Conservation (phyloP, 805 yeast species). For the Pichia exigua region DNA sequence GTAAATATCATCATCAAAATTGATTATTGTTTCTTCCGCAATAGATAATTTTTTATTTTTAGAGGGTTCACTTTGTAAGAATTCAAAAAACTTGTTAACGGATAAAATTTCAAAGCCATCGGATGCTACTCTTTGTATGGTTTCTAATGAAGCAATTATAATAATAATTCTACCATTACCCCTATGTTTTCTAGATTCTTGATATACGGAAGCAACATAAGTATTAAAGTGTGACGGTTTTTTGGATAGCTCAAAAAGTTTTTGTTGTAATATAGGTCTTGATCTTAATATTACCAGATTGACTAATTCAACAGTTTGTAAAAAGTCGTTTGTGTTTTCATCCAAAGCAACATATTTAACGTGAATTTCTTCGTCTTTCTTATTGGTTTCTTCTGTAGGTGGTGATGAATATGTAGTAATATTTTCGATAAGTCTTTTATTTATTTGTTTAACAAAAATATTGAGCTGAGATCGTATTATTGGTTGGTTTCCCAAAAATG, state of each 20-base stretch:
- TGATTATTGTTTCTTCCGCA: slow-evolving; percentile 1
- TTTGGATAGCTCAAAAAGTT: slow-evolving; percentile 21
- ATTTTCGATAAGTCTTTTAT: slow-evolving; percentile 40
- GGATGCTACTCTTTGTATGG: slow-evolving; percentile 19
- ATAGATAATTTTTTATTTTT: not conserved
- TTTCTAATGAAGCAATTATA: slow-evolving; percentile 27
- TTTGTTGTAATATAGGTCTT: slow-evolving; percentile 26
- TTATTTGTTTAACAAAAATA: slow-evolving; percentile 55
- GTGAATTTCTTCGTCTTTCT: slow-evolving; percentile 28
- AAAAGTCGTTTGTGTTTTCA: slow-evolving; percentile 45
- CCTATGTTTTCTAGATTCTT: slow-evolving; percentile 33
- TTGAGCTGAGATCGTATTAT: slow-evolving; percentile 54
- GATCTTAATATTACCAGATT: slow-evolving; percentile 33
- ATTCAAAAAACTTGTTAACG: not conserved
- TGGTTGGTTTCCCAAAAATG: slow-evolving; percentile 43
- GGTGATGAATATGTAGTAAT: slow-evolving; percentile 31
- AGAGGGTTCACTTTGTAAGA: not conserved
- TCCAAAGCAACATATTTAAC: slow-evolving; percentile 26
- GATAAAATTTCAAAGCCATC: slow-evolving; percentile 14
- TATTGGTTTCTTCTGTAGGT: slow-evolving; percentile 16
- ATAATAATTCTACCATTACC: slow-evolving; percentile 28
- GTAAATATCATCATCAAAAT: not conserved
- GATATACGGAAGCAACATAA: slow-evolving; percentile 33
- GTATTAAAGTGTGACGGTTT: slow-evolving; percentile 30
- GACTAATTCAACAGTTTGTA: slow-evolving; percentile 40